Conservation (phyloP, 2,329 filamentous ascomycete genomes). For the Paracoccidioides lutzii region DNA sequence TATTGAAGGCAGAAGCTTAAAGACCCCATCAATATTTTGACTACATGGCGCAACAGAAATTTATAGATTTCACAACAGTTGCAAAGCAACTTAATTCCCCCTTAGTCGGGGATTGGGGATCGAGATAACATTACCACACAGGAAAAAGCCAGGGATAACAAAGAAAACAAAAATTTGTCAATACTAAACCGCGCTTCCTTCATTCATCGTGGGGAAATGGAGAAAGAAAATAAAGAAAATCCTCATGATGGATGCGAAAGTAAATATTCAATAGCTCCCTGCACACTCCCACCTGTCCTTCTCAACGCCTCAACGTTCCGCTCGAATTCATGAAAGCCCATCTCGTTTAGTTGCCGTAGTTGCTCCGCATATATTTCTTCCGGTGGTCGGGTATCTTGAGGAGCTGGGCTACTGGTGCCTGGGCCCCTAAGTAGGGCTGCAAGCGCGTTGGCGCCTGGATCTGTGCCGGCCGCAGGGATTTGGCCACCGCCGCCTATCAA, state of each 20-base stretch:
- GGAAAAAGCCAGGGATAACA: too few species aligned
- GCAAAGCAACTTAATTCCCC: too few species aligned
- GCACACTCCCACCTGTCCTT: constrained; percentile 82
- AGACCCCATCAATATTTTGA: too few species aligned
- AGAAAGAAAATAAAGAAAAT: not conserved
- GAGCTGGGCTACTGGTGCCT: constrained; percentile 39
- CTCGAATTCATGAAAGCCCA: constrained; percentile 98
- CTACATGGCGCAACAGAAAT: too few species aligned
- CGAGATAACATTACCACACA: too few species aligned
- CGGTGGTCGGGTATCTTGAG: constrained; percentile 71
- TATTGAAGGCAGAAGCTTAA: too few species aligned
- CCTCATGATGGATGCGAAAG: constrained; percentile 17
- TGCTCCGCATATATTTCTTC: constrained; percentile 90
- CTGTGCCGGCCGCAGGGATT: constrained; percentile 17
- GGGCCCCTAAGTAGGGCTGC: constrained; percentile 41
- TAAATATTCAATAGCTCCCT: constrained; percentile 50
- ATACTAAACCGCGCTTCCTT: not conserved
- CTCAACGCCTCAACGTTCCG: constrained; percentile 78
- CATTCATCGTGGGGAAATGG: not conserved
- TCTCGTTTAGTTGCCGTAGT: constrained; percentile 86
- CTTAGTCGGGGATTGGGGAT: too few species aligned
- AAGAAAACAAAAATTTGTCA: not conserved
- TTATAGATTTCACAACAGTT: too few species aligned
- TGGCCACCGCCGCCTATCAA: constrained; percentile 30
- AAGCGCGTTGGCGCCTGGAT: constrained; percentile 31